Evolutionary conservation across 495 filamentous ascomycete genomes (phyloP).

Genomic region (Extremus antarcticus): DNA sequence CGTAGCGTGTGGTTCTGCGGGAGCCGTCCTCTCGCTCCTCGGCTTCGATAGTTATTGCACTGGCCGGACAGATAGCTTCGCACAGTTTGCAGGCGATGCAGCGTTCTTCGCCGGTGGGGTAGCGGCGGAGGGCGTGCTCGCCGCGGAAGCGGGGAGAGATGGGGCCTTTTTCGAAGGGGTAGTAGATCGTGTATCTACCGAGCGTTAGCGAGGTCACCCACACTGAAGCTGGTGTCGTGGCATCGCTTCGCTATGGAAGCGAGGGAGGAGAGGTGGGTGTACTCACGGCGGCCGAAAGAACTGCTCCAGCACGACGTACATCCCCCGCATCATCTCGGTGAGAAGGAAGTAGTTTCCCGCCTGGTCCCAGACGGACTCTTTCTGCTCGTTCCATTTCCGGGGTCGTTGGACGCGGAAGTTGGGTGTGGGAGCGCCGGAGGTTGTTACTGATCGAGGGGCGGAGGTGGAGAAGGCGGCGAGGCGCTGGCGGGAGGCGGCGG

Average conservation of each 20-base stretch:
- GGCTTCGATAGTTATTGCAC: conserved; percentile 96
- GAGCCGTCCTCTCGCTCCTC: conserved; percentile 95
- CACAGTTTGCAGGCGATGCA: conserved; percentile 99
- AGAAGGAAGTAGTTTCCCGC: conserved; percentile 87
- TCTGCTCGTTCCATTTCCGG: conserved; percentile 58
- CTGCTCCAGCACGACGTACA: conserved; percentile 97
- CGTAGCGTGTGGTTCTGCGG: conserved; percentile 88
- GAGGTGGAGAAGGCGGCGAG: conserved; percentile 51
- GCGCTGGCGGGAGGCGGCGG: neutral
- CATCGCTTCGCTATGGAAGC: too few relatives aligned
- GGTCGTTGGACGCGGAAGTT: conserved; percentile 62
- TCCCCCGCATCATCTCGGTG: conserved; percentile 89
- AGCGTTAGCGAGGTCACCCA: too few relatives aligned
- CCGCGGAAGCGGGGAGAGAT: conserved; percentile 96
- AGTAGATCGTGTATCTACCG: conserved; percentile 87
- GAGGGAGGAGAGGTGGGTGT: conserved; percentile 5
- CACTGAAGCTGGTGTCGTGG: too few relatives aligned
- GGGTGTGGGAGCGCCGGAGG: conserved; percentile 62
- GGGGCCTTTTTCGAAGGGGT: conserved; percentile 97
- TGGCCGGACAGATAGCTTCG: conserved; percentile 93
- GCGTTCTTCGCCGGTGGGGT: conserved; percentile 93
- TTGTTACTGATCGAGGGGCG: conserved; percentile 49
- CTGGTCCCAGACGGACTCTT: conserved; percentile 64
- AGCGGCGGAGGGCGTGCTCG: conserved; percentile 88
- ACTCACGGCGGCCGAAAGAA: conserved; percentile 96